A percentile compares a stretch with the other conserved stretches of the same genome.
Conservation (phyloP, 768 basidiomycete genomes). For the Nidula microcarpa region DNA sequence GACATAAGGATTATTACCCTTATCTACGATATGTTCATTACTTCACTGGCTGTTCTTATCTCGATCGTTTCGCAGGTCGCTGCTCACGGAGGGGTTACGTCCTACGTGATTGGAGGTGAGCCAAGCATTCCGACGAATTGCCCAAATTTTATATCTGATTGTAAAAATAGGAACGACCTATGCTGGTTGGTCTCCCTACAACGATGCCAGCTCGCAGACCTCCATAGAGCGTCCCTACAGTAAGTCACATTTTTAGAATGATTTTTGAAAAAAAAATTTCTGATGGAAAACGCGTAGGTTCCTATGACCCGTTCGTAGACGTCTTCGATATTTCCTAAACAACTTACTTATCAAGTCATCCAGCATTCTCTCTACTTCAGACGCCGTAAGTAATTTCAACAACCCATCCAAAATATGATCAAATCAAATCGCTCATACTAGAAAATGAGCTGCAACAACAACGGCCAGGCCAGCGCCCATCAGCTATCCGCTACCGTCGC, state of each 20-base stretch:
- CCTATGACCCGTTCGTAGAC: constrained; percentile 24
- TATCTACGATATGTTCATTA: constrained; percentile 13
- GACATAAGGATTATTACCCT: neutral
- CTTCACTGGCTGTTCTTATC: constrained; percentile 17
- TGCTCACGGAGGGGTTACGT: constrained; percentile 34
- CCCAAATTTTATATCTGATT: neutral
- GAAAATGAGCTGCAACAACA: constrained; percentile 32
- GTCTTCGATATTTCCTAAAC: constrained; percentile 1
- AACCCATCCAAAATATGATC: too few species aligned
- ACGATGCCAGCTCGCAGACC: constrained; percentile 25
- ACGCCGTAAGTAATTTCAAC: neutral
- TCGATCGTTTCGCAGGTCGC: constrained; percentile 23
- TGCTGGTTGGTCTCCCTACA: constrained; percentile 34
- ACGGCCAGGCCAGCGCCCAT: constrained; percentile 21
- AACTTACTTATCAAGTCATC: neutral
- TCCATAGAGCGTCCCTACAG: constrained; percentile 31
- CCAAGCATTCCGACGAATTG: neutral
- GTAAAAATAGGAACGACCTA: constrained; percentile 17
- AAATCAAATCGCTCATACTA: neutral
- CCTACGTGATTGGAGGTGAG: constrained; percentile 28
- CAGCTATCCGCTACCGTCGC: constrained; percentile 30
- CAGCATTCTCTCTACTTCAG: constrained; percentile 20
- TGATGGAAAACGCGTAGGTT: constrained; percentile 9
- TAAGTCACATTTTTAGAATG: constrained; percentile 6
- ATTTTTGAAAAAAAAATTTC: too few species aligned